A percentile compares a stretch with the other conserved stretches of the same genome.
Evolutionary conservation across 768 basidiomycete genomes (phyloP).

Genomic region (Pleurotus citrinopileatus): DNA sequence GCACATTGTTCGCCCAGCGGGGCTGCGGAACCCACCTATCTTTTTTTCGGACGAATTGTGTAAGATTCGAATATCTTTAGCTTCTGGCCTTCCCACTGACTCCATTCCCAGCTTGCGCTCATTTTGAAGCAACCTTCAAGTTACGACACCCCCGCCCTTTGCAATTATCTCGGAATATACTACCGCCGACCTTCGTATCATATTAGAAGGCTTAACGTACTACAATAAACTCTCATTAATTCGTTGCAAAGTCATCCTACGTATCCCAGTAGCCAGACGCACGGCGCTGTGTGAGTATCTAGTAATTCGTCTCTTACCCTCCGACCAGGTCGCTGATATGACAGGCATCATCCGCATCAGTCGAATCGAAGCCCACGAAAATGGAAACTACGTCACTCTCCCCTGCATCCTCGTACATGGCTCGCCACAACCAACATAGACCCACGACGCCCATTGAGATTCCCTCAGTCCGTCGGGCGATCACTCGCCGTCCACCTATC

Average conservation of each 20-base stretch:
- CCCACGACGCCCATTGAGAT: slow-evolving; percentile 46
- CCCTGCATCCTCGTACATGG: slow-evolving; percentile 7
- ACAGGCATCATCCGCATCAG: neutral
- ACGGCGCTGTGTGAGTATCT: neutral
- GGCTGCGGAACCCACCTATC: neutral
- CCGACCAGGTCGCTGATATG: slow-evolving; percentile 5
- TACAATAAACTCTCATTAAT: neutral
- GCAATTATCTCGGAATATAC: neutral
- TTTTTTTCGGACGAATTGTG: neutral
- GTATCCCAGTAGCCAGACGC: neutral
- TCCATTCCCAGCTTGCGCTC: neutral
- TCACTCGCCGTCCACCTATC: slow-evolving; percentile 24
- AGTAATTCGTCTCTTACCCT: neutral
- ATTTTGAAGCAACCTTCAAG: neutral
- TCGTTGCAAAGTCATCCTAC: neutral
- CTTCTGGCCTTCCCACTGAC: neutral
- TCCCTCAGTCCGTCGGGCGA: slow-evolving; percentile 30
- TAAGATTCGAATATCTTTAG: neutral
- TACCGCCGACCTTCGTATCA: neutral
- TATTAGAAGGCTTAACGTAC: neutral
- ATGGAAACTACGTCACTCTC: slow-evolving; percentile 3
- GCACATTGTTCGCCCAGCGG: neutral
- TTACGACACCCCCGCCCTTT: neutral
- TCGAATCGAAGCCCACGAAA: neutral
- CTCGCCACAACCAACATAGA: slow-evolving; percentile 17